phyloP scores from a whole-genome alignment of 306 rosid species.

The Gleditsia sinensis region DNA sequence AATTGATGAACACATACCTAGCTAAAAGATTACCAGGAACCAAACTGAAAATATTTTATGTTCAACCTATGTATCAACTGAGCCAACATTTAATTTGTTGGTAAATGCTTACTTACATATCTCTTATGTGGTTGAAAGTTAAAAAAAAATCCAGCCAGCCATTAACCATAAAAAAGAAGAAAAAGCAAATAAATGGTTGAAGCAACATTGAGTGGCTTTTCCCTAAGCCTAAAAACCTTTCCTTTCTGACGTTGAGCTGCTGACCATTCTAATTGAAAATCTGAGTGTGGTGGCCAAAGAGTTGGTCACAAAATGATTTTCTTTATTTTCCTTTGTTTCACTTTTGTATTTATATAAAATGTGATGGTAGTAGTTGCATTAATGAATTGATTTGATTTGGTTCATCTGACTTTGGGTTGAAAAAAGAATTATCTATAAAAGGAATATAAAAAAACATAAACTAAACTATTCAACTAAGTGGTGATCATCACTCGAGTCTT shows the following conservation, averaged over 20 bases:
- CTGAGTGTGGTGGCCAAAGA: background rate
- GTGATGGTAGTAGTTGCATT: background rate
- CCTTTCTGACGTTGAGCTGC: background rate
- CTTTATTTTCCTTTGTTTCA: background rate
- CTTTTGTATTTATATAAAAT: background rate
- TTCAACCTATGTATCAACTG: too few species aligned
- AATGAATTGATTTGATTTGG: background rate
- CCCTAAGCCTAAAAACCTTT: background rate
- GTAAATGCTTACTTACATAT: too few species aligned
- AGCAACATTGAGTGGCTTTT: background rate
- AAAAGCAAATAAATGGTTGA: background rate
- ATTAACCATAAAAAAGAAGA: background rate
- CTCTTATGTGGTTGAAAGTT: background rate
- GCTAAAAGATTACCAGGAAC: too few species aligned
- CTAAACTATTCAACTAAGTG: background rate
- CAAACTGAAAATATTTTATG: too few species aligned
- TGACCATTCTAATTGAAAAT: constrained; percentile 1
- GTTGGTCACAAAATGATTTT: background rate
- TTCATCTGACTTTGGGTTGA: background rate
- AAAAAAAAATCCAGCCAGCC: too few species aligned
- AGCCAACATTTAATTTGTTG: too few species aligned
- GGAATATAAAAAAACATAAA: background rate
- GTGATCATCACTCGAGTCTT: background rate
- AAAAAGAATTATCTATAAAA: background rate
- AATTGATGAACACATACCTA: too few species aligned